Base-by-base conservation (phyloP, 1,284 basidiomycete species). In the Veloporphyrellus conicus region DNA sequence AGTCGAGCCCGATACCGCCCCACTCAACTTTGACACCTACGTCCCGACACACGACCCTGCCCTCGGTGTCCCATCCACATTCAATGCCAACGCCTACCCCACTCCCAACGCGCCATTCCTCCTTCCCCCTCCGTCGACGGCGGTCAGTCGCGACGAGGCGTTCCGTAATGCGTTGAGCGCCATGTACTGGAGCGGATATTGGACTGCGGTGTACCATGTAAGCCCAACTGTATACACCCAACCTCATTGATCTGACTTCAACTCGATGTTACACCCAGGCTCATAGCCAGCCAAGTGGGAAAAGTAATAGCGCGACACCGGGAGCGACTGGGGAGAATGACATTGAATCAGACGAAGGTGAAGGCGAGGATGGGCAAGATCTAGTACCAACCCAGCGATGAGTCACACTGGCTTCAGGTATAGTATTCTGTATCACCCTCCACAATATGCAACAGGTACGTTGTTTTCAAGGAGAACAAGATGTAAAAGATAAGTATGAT, bases 131-230 rank as follows among this genome's bases (percentile, higher is more conserved):
- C 55, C 62, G 15, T 61, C 67, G 33, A 70, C 64, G 9, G 70
- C 70, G 58, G 75, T 80, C 25, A 76, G 72, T 50, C 78, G 76
- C 54, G 85, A 89, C 53, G 84, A 89, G 57, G 85, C 85, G 2
- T 89, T 89, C 62, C 71, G 74, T 31, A 79, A 81, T 45, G 87
- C 87, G 3, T 56, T 87, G 58, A 75, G 74, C 19, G 84, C 87
- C 15, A 88, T 84, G 79, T 90, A 90, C 62, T 89, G 87, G 87
- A 73, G 75, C 28, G 87, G 87, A 15, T 90, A 90, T 63, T 90
- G 87, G 86, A 87, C 85, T 3, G 87, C 87, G 2, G 74, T 87
- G 41, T 89, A 89, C 61, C 82, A 89, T 63, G 85, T 84, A 59
- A 42, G 77, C 52, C n/a, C 20, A 22, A 16, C 16, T 14, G 14